A percentile compares a stretch with the other conserved stretches of the same genome.
Evolutionary conservation across 768 basidiomycete genomes (phyloP).

Genomic region (Phaeotremella skinneri): DNA sequence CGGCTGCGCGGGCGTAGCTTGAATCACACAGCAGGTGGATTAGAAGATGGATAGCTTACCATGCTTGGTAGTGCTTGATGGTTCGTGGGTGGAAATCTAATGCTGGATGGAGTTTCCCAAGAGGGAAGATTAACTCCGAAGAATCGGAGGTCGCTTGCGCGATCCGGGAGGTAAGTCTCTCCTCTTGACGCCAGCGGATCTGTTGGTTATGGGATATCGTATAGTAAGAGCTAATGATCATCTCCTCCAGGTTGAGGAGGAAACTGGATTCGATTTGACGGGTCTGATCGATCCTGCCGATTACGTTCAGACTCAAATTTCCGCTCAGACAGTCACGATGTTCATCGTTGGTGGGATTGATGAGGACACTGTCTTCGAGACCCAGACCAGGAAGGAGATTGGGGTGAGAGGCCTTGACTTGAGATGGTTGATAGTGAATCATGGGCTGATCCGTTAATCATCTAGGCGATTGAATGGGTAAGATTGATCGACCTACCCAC

Average conservation of each 20-base stretch:
- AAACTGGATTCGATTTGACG: slow-evolving; percentile 81
- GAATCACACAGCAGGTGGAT: not conserved
- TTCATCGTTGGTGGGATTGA: slow-evolving; percentile 85
- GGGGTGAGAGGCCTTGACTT: slow-evolving; percentile 61
- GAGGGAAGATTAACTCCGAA: slow-evolving; percentile 97
- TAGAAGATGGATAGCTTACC: not conserved
- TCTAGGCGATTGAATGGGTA: slow-evolving; percentile 96
- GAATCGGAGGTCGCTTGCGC: slow-evolving; percentile 83
- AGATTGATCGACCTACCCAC: slow-evolving; percentile 81
- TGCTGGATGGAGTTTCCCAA: slow-evolving; percentile 98
- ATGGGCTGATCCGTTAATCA: not conserved
- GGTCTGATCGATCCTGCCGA: slow-evolving; percentile 55
- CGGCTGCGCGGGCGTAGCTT: slow-evolving; percentile 14
- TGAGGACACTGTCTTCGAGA: slow-evolving; percentile 84
- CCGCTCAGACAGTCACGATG: slow-evolving; percentile 84
- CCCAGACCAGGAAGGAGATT: slow-evolving; percentile 95
- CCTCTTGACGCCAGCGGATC: too few species aligned
- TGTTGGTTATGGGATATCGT: slow-evolving; percentile 1
- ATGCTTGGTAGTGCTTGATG: slow-evolving; percentile 70
- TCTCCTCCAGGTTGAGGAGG: slow-evolving; percentile 75
- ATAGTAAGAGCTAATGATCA: not conserved
- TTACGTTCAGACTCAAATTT: slow-evolving; percentile 79
- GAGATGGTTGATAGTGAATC: not conserved
- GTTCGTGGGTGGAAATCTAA: slow-evolving; percentile 98
- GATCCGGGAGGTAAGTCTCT: slow-evolving; percentile 71